Percentiles rank a stretch among this genome's conserved stretches.
phyloP scores from a whole-genome alignment of 352 stramenopile species.

The Phytophthora cryptogea region DNA sequence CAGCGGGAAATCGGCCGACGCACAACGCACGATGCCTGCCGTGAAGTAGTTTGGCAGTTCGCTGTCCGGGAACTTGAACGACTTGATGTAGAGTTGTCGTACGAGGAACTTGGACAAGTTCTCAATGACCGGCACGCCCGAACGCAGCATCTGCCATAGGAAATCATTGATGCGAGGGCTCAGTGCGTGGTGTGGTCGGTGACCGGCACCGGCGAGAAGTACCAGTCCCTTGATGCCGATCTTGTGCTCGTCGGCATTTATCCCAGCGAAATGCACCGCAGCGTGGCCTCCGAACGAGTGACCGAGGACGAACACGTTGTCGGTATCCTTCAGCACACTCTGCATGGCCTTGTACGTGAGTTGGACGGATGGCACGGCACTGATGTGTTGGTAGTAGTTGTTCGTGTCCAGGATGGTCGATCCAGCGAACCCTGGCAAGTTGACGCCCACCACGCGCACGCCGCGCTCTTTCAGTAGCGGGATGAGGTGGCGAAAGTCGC shows the following conservation, averaged over 20 bases:
- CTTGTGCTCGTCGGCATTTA: conserved; percentile 34
- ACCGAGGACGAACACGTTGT: conserved; percentile 58
- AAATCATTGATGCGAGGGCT: conserved; percentile 37
- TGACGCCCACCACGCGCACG: conserved; percentile 61
- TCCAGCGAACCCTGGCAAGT: conserved; percentile 63
- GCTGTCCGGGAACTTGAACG: conserved; percentile 53
- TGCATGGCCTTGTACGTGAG: conserved; percentile 50
- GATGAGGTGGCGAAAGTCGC: conserved; percentile 70
- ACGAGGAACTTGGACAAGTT: conserved; percentile 30
- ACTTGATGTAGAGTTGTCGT: conserved; percentile 51
- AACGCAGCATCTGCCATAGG: conserved; percentile 40
- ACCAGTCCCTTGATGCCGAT: conserved; percentile 51
- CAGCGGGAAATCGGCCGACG: conserved; percentile 48
- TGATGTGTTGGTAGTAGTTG: conserved; percentile 52
- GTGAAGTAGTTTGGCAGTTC: conserved; percentile 58
- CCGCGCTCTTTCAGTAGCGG: conserved; percentile 44
- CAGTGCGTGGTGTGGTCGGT: conserved; percentile 50
- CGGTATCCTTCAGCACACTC: conserved; percentile 30
- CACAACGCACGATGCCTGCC: conserved; percentile 54
- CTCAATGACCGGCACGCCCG: conserved; percentile 17
- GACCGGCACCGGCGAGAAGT: conserved; percentile 52
- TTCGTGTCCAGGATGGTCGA: conserved; percentile 42
- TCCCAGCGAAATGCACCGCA: conserved; percentile 49
- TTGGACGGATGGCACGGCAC: conserved; percentile 35
- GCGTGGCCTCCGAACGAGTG: conserved; percentile 74